Percentiles rank a stretch among this genome's conserved stretches.
phyloP scores from a whole-genome alignment of 2,329 filamentous ascomycete genomes.

The Penicillium hordei region DNA sequence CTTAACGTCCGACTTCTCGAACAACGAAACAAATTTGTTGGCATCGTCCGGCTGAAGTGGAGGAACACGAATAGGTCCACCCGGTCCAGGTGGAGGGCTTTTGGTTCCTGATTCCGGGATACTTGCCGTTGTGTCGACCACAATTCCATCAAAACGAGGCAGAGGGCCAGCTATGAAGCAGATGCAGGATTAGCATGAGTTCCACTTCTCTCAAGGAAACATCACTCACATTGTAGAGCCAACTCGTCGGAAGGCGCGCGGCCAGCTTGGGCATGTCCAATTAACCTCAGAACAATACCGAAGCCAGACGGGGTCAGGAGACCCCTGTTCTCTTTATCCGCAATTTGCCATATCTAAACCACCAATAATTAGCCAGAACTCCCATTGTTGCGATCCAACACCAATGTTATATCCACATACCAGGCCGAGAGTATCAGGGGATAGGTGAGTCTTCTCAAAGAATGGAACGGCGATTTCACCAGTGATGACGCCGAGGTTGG shows the following conservation, averaged over 20 bases:
- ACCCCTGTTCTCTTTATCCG: conserved; percentile 92
- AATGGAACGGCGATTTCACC: conserved; percentile 96
- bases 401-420: conserved; percentile 52
- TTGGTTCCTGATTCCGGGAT: conserved; percentile 52
- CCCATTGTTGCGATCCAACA: not conserved
- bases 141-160: conserved; percentile 84
- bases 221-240: conserved; percentile 67
- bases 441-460: conserved; percentile 91
- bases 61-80: conserved; percentile 77
- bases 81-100: conserved; percentile 47
- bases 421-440: conserved; percentile 83
- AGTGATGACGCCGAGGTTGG: conserved; percentile 88
- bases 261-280: conserved; percentile 90
- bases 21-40: conserved; percentile 81
- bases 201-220: not conserved
- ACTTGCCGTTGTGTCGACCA: conserved; percentile 44
- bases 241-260: conserved; percentile 77
- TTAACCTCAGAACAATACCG: conserved; percentile 86
- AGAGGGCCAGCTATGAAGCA: conserved; percentile 65
- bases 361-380: conserved; percentile 5
- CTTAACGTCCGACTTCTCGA: conserved; percentile 81
- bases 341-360: conserved; percentile 95
- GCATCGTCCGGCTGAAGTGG: conserved; percentile 86
- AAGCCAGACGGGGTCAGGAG: conserved; percentile 92
- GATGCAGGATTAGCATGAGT: conserved; percentile 7